Conservation (phyloP, 257 asterid genomes). For the Petrea volubilis region DNA sequence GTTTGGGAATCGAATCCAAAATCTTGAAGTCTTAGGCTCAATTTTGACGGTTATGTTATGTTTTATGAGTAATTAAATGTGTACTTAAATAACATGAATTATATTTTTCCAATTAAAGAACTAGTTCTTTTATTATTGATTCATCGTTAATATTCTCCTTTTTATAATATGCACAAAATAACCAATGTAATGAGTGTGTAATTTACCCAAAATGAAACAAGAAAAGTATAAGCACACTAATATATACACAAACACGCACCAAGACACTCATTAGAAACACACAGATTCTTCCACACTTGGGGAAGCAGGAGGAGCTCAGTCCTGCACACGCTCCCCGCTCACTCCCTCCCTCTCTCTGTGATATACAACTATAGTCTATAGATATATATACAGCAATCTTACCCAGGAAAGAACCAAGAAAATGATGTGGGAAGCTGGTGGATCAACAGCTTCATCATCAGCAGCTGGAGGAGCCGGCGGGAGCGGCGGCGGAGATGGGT, state of each 20-base stretch:
- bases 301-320: conserved; percentile 20
- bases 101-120: too few relatives aligned
- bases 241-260: conserved; percentile 14
- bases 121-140: too few relatives aligned
- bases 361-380: conserved; percentile 1
- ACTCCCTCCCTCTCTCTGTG: not conserved
- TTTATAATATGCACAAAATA: too few relatives aligned
- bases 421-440: conserved; percentile 79
- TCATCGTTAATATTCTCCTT: too few relatives aligned
- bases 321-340: conserved; percentile 26
- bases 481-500: conserved; percentile 15
- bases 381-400: not conserved
- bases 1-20: too few relatives aligned
- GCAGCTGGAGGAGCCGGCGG: conserved; percentile 24
- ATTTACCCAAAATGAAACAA: too few relatives aligned
- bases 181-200: too few relatives aligned
- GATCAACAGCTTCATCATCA: conserved; percentile 42
- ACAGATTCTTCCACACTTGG: conserved; percentile 41
- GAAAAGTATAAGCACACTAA: conserved; percentile 23
- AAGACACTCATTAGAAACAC: conserved; percentile 9
- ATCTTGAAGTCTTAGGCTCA: too few relatives aligned
- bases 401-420: not conserved
- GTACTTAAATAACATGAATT: too few relatives aligned
- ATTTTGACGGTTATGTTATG: too few relatives aligned
- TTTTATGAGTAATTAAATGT: too few relatives aligned